These are phyloP conservation scores for Musa schizocarpa DNA, from an alignment of 176 grass and related monocot genomes.

Conservation along the genomic window DNA sequence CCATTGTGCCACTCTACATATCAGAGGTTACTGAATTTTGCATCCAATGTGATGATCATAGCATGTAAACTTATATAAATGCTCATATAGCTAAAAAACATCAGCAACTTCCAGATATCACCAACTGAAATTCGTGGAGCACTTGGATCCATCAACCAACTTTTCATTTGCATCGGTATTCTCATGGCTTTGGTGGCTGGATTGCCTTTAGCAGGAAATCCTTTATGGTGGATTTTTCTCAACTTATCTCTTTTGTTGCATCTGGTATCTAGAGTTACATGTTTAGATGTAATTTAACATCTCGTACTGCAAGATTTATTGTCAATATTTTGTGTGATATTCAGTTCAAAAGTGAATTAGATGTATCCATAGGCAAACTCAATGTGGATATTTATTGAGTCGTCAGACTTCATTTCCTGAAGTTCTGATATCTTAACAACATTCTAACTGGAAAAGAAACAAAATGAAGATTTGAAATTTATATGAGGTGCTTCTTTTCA, in stretches of 20 bases:
- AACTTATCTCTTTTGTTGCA: slow-evolving; percentile 7
- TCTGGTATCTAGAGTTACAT: neutral
- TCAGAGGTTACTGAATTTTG: slow-evolving; percentile 61
- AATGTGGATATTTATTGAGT: neutral
- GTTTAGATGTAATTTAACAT: too few relatives aligned
- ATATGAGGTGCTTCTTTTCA: too few relatives aligned
- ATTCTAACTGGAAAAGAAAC: too few relatives aligned
- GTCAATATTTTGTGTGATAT: neutral
- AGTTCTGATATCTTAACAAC: too few relatives aligned
- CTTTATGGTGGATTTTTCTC: slow-evolving; percentile 58
- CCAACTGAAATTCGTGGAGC: slow-evolving; percentile 99
- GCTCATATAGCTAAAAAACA: slow-evolving; percentile 17
- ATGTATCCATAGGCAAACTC: neutral
- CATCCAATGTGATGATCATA: slow-evolving; percentile 1
- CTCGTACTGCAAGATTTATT: neutral
- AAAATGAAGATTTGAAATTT: too few relatives aligned
- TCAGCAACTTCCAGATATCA: slow-evolving; percentile 54
- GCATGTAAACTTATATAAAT: neutral
- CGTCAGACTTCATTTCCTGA: neutral
- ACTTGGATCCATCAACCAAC: slow-evolving; percentile 94
- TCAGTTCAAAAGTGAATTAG: neutral
- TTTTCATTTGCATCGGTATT: slow-evolving; percentile 99
- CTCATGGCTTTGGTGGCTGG: slow-evolving; percentile 86
- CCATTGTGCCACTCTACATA: slow-evolving; percentile 98
- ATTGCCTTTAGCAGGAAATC: slow-evolving; percentile 82